Evolutionary conservation across 768 basidiomycete species (phyloP).

Genomic region (Tubosaeta sp.): DNA sequence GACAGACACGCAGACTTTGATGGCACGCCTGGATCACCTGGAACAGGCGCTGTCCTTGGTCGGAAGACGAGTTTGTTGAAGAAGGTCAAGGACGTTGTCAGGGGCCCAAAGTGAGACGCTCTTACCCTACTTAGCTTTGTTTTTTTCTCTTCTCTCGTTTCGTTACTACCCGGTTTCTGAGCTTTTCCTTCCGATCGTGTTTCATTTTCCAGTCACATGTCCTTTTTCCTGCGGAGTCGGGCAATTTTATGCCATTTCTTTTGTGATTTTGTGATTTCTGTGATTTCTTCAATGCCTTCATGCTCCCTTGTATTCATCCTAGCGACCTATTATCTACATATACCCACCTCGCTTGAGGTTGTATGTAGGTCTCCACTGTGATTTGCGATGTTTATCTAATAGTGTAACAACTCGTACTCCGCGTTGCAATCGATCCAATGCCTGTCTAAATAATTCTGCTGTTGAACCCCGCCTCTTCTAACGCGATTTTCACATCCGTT

Average conservation of each 20-base stretch:
- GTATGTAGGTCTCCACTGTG: conserved; percentile 31
- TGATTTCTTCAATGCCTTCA: background rate
- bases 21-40: conserved; percentile 32
- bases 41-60: conserved; percentile 45
- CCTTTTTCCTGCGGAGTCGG: background rate
- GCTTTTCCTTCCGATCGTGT: conserved; percentile 1
- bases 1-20: conserved; percentile 51
- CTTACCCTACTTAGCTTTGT: conserved; percentile 5
- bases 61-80: conserved; percentile 77
- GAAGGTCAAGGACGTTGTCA: conserved; percentile 72
- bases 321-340: conserved; percentile 31
- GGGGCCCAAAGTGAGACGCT: conserved; percentile 42
- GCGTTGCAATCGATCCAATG: background rate
- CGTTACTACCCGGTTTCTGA: conserved; percentile 7
- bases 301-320: conserved; percentile 31
- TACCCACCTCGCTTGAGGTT: conserved; percentile 28
- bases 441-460: conserved; percentile 33
- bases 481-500: conserved; percentile 65
- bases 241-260: conserved; percentile 3
- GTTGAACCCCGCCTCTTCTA: conserved; percentile 47
- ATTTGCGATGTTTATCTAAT: conserved; percentile 26
- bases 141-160: conserved; percentile 4
- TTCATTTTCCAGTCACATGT: background rate
- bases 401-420: conserved; percentile 25
- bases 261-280: conserved; percentile 1